Conservation (phyloP, 345 rosid genomes). For the Zanthoxylum bungeanum region DNA sequence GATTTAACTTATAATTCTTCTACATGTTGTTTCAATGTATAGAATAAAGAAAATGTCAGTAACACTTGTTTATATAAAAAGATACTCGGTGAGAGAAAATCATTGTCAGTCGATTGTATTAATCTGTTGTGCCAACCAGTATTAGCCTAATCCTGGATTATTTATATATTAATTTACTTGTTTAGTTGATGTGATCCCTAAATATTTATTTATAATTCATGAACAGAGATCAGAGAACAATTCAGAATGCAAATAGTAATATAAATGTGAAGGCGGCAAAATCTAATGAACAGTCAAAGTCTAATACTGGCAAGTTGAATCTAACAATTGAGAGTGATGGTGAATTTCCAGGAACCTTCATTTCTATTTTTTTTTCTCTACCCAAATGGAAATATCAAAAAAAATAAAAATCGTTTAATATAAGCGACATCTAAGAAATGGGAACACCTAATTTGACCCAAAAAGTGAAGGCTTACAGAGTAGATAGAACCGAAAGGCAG, state of each 20-base stretch:
- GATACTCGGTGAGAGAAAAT: constrained; percentile 12
- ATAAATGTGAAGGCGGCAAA: background rate
- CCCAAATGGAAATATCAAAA: background rate
- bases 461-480: constrained; percentile 15
- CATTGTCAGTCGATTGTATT: constrained; percentile 3
- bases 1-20: background rate
- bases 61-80: constrained; percentile 6
- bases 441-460: constrained; percentile 22
- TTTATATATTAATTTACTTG: background rate
- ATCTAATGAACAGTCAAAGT: background rate
- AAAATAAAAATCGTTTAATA: constrained; percentile 6
- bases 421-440: constrained; percentile 1
- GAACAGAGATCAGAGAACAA: constrained; percentile 5
- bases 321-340: constrained; percentile 7
- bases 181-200: constrained; percentile 7
- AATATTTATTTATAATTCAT: constrained; percentile 1
- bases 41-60: constrained; percentile 8
- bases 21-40: background rate
- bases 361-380: constrained; percentile 11
- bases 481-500: constrained; percentile 14
- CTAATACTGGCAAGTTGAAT: background rate
- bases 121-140: constrained; percentile 11
- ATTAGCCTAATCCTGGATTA: constrained; percentile 4
- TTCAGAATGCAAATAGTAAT: background rate
- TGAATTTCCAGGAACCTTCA: constrained; percentile 23